A percentile compares a stretch with the other conserved stretches of the same genome.
Conservation (phyloP, 108 stramenopile genomes). For the Cyclotella cryptica region DNA sequence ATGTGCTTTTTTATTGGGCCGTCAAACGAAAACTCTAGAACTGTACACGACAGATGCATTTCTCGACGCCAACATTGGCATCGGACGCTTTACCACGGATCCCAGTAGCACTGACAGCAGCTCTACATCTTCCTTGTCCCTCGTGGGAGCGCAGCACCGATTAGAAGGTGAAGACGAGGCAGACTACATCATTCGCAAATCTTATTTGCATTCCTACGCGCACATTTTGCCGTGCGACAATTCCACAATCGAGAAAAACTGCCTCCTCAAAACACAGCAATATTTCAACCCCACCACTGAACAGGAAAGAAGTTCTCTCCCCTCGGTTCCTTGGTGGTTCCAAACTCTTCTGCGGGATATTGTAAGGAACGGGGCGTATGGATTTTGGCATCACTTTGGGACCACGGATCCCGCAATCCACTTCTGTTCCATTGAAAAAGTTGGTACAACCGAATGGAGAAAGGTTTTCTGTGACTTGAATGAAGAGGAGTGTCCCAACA, state of each 20-base stretch:
- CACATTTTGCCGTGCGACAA: conserved; percentile 42
- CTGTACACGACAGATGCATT: neutral
- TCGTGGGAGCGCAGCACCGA: neutral
- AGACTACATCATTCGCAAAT: conserved; percentile 38
- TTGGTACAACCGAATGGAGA: conserved; percentile 51
- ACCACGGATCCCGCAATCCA: conserved; percentile 50
- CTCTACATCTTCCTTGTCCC: neutral
- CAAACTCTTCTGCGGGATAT: conserved; percentile 60
- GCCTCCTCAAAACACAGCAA: conserved; percentile 25
- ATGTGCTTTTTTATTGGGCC: conserved; percentile 2
- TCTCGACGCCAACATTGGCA: neutral
- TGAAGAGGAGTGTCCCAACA: conserved; percentile 28
- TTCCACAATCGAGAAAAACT: conserved; percentile 1
- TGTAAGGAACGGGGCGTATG: conserved; percentile 22
- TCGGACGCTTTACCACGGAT: neutral
- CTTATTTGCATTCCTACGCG: conserved; percentile 37
- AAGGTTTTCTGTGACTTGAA: conserved; percentile 35
- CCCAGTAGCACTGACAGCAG: neutral
- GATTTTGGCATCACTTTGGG: conserved; percentile 54
- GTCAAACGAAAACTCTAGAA: neutral
- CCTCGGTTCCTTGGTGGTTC: conserved; percentile 63
- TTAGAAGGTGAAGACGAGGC: conserved; percentile 38
- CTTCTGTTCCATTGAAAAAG: conserved; percentile 61
- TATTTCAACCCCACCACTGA: conserved; percentile 8
- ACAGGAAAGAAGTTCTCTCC: conserved; percentile 3